Evolutionary conservation across 192 early-diverging fungal species (phyloP), one percentile per base, ranked within the genome.

Genomic region (Coemansia sp.): DNA sequence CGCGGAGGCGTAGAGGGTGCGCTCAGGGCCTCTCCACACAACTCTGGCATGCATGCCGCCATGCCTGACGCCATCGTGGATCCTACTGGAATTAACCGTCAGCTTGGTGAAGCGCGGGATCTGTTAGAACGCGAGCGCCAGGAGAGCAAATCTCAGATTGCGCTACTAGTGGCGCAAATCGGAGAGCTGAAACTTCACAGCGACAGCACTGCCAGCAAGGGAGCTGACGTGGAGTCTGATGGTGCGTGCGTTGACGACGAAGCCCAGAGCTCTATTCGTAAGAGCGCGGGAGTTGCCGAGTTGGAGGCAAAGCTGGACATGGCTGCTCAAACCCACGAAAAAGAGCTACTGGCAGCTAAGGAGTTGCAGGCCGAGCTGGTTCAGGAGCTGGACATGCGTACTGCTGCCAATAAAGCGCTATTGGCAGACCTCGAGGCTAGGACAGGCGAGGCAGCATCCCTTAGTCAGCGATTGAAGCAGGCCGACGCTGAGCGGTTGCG

Each of bases 121-220:
- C 24, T 41, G 62, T 68, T 76, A 5, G 74, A 75, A 43, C 70
- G 71, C 34, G 79, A 82, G 74, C 74, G 79, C 38, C 62, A 56
- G 20, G 64, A 55, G 2, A 67, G 52, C 64, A 66, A 65, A 20
- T 45, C 53, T 15, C 55, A 64, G 64, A 73, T 82, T 13, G 65
- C 62, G 1, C 50, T 58, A 38, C 62, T 82, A n/a, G 70, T 73
- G 62, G 41, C 43, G 5, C 70, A 67, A 39, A 65, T 78, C 20
- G 47, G 22, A 47, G 65, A 73, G 58, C 64, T 75, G n/a, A 45
- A 47, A 10, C 58, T 59, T 10, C 58, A 59, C 6, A n/a, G 24
- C 29, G 27, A 16, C 18, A 43, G 60, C 22, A 12, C 12, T 11
- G 52, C 22, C 16, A 13, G 56, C 52, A 32, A 39, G 5, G 20